Percentiles rank a stretch among this genome's conserved stretches.
phyloP scores from a whole-genome alignment of 495 filamentous ascomycete genomes.

The Talaromyces wortmannii region DNA sequence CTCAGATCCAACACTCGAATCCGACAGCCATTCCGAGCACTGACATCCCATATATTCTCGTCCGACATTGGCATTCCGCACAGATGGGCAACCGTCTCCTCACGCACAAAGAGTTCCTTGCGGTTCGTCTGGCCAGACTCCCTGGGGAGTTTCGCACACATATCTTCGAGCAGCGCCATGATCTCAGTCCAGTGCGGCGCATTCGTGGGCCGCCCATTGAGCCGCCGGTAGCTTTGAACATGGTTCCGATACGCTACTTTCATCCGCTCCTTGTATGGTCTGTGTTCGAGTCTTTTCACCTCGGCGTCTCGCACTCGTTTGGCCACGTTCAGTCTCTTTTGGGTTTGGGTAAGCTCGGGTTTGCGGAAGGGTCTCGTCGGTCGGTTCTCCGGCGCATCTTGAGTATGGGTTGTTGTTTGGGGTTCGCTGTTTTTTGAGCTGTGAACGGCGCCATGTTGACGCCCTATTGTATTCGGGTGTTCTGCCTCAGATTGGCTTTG shows the following conservation, averaged over 20 bases:
- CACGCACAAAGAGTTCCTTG: constrained; percentile 27
- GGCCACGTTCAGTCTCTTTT: not conserved
- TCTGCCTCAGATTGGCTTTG: too few species aligned
- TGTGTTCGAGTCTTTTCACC: too few species aligned
- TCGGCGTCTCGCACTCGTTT: not conserved
- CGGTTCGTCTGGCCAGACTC: constrained; percentile 7
- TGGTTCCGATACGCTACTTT: constrained; percentile 22
- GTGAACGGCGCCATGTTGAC: too few species aligned
- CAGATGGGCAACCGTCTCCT: constrained; percentile 31
- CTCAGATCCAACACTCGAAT: constrained; percentile 23
- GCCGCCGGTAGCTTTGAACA: constrained; percentile 4
- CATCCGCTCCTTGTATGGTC: constrained; percentile 10
- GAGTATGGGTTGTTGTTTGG: too few species aligned
- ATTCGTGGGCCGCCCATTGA: too few species aligned
- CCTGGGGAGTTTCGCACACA: constrained; percentile 6
- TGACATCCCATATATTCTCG: constrained; percentile 34
- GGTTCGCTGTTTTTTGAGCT: too few species aligned
- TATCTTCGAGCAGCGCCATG: constrained; percentile 14
- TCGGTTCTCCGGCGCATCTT: too few species aligned
- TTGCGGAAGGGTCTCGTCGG: too few species aligned
- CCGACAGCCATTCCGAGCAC: constrained; percentile 29
- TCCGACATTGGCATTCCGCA: constrained; percentile 17
- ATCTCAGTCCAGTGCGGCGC: constrained; percentile 17
- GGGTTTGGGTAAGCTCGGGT: not conserved
- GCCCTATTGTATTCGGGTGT: too few species aligned